These are phyloP conservation scores for Colletotrichum phormii DNA, from an alignment of 2,329 filamentous ascomycete species.

Conservation along the genomic window DNA sequence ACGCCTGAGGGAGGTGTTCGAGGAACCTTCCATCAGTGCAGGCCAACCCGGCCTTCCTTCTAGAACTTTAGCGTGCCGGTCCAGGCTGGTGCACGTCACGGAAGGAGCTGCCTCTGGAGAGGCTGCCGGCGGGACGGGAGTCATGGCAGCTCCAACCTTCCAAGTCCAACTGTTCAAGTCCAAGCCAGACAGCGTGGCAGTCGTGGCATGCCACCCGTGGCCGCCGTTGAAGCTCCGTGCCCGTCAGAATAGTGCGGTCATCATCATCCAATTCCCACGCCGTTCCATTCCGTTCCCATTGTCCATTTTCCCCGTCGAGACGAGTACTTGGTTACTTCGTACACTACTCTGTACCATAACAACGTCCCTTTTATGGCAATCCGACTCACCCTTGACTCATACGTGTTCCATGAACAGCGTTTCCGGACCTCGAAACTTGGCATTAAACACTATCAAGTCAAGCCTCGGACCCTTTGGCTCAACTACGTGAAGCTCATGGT, in stretches of 20 bases:
- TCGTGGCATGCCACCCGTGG: no score
- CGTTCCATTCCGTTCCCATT: background rate
- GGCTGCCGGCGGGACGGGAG: background rate
- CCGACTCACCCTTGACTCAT: slow-evolving; percentile 32
- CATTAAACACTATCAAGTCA: background rate
- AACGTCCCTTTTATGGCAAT: background rate
- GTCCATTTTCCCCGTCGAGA: background rate
- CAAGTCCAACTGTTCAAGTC: background rate
- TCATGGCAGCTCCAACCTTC: background rate
- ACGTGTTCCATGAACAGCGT: background rate
- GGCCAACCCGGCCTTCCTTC: background rate
- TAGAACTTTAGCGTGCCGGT: slow-evolving; percentile 8
- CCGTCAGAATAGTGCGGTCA: background rate
- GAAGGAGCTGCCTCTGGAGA: slow-evolving; percentile 3
- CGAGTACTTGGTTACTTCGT: no score
- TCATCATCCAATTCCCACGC: background rate
- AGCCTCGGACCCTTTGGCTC: slow-evolving; percentile 10
- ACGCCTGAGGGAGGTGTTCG: background rate
- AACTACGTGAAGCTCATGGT: slow-evolving; percentile 6
- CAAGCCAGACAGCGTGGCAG: no score
- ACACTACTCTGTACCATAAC: background rate
- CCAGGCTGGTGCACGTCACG: slow-evolving; percentile 5
- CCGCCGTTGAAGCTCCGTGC: slow-evolving; percentile 10
- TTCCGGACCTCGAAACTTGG: background rate
- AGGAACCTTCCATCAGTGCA: background rate